These are phyloP conservation scores for Calonectria montana DNA, from an alignment of 2,329 filamentous ascomycete species.

Conservation along the genomic window DNA sequence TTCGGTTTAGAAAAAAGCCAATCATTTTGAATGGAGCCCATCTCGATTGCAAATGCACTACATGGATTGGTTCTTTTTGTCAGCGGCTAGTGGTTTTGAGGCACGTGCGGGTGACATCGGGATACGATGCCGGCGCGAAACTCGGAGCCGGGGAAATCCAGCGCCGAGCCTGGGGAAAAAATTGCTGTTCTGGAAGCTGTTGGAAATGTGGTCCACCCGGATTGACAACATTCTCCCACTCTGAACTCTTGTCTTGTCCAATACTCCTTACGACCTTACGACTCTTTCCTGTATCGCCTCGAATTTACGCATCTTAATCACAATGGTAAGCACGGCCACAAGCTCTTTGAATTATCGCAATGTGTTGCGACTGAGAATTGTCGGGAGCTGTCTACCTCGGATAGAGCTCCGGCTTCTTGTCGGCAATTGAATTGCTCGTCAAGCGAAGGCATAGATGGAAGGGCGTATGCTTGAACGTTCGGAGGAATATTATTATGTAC, in stretches of 20 bases:
- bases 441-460: not conserved
- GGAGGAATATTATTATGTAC: not conserved
- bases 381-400: conserved; percentile 9
- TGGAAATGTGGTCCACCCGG: conserved; percentile 50
- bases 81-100: not conserved
- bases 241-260: conserved; percentile 28
- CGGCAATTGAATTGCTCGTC: conserved; percentile 33
- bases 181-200: conserved; percentile 56
- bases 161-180: conserved; percentile 49
- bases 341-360: not conserved
- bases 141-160: conserved; percentile 50
- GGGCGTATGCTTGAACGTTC: not conserved
- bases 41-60: conserved; percentile 9
- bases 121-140: conserved; percentile 18
- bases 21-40: not conserved
- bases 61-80: conserved; percentile 12
- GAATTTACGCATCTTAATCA: conserved; percentile 32
- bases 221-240: conserved; percentile 31
- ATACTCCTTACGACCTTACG: conserved; percentile 35
- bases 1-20: not conserved
- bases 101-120: conserved; percentile 31
- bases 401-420: conserved; percentile 26
- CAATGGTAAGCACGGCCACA: conserved; percentile 44
- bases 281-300: conserved; percentile 24
- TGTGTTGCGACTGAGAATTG: conserved; percentile 2